Percentiles rank a stretch among this genome's conserved stretches.
Evolutionary conservation across 139 green algal species (phyloP).

Genomic region (Tetraselmis chui): DNA sequence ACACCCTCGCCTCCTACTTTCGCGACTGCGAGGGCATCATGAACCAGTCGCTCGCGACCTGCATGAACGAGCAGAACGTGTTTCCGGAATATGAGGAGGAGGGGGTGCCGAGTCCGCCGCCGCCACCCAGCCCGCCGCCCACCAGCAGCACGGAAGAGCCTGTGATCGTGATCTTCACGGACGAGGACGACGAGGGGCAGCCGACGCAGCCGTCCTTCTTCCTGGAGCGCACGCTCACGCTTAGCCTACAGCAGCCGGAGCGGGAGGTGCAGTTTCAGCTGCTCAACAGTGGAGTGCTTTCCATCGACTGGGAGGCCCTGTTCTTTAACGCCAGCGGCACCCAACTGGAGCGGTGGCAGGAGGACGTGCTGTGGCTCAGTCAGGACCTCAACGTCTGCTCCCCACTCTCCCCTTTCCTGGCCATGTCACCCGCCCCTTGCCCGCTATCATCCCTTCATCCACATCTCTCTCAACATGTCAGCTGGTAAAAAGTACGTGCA

Average conservation of each 20-base stretch:
- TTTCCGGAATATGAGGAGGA: background rate
- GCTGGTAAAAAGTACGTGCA: too few species aligned
- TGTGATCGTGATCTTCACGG: background rate
- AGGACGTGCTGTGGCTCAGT: background rate
- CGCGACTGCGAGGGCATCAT: constrained; percentile 2
- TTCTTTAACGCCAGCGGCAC: background rate
- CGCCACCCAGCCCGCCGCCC: background rate
- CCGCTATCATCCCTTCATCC: too few species aligned
- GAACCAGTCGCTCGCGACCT: constrained; percentile 7
- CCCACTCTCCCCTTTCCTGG: too few species aligned
- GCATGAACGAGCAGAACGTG: constrained; percentile 6
- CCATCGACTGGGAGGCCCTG: background rate
- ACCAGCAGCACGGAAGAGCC: background rate
- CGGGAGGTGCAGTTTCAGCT: background rate
- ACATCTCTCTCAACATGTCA: too few species aligned
- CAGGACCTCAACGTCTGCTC: background rate
- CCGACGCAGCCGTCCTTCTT: background rate
- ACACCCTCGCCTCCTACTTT: constrained; percentile 3
- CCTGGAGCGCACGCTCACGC: background rate
- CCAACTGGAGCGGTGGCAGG: background rate
- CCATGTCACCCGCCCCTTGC: too few species aligned
- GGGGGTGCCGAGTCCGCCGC: background rate
- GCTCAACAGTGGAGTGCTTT: background rate
- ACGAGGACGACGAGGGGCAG: background rate
- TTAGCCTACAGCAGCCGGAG: background rate